A percentile compares a stretch with the other conserved stretches of the same genome.
These are phyloP conservation scores for Trichothecium sympodiale DNA, from an alignment of 2,329 filamentous ascomycete genomes.

Conservation along the genomic window DNA sequence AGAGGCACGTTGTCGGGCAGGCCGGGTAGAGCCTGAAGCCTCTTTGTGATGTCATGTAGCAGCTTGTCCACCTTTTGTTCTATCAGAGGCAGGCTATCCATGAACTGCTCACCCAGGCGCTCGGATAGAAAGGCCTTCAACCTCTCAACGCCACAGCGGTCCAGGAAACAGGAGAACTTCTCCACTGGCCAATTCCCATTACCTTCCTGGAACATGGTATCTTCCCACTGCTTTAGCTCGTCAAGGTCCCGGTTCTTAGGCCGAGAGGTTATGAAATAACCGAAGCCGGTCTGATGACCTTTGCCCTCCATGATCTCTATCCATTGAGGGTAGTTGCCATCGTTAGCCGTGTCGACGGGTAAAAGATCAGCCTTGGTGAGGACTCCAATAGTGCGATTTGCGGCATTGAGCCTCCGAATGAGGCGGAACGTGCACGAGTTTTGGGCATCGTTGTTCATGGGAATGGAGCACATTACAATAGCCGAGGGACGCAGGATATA, in stretches of 20 bases:
- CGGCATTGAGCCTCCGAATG: constrained; percentile 45
- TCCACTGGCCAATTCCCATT: constrained; percentile 32
- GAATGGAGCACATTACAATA: constrained; percentile 65
- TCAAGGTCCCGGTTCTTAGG: constrained; percentile 45
- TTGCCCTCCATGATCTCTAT: constrained; percentile 49
- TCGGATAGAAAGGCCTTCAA: constrained; percentile 41
- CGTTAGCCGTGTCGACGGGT: constrained; percentile 25
- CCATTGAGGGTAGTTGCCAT: constrained; percentile 44
- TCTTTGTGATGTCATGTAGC: constrained; percentile 37
- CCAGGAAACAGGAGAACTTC: constrained; percentile 32
- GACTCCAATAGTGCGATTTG: constrained; percentile 56
- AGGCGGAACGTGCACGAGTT: constrained; percentile 62
- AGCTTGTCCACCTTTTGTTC: constrained; percentile 38
- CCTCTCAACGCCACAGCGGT: constrained; percentile 41
- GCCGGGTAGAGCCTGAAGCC: constrained; percentile 52
- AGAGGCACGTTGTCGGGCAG: constrained; percentile 57
- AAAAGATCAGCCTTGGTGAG: constrained; percentile 78
- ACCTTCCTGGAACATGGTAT: constrained; percentile 34
- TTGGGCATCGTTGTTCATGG: constrained; percentile 69
- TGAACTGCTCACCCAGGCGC: constrained; percentile 42
- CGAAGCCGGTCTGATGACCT: constrained; percentile 55
- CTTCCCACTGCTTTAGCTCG: constrained; percentile 39
- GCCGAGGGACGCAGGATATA: constrained; percentile 62
- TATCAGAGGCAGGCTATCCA: constrained; percentile 38
- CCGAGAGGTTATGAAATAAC: constrained; percentile 69